Evolutionary conservation across 441 rosid genomes (phyloP).

Genomic region (Adansonia gregorii): DNA sequence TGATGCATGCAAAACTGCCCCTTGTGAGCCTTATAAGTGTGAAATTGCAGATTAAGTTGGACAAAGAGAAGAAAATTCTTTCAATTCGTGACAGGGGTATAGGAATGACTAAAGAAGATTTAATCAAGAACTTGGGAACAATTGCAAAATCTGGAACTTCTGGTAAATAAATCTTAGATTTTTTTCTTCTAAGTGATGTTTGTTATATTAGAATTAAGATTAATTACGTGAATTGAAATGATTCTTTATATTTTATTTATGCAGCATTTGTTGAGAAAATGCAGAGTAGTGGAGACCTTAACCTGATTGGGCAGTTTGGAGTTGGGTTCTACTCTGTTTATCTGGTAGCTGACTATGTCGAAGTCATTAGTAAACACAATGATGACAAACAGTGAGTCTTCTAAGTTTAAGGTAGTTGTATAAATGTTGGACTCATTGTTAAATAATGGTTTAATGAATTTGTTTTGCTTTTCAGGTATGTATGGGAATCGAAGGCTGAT

Average conservation of each 20-base stretch:
- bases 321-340: conserved; percentile 97
- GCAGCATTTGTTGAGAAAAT: conserved; percentile 95
- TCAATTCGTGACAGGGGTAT: background rate
- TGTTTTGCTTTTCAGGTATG: conserved; percentile 53
- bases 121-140: conserved; percentile 12
- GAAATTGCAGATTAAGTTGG: background rate
- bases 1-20: background rate
- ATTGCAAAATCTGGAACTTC: conserved; percentile 16
- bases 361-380: conserved; percentile 92
- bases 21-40: background rate
- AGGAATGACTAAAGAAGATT: conserved; percentile 6
- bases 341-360: conserved; percentile 93
- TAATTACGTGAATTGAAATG: background rate
- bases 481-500: conserved; percentile 81
- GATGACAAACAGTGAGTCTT: conserved; percentile 82
- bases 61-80: conserved; percentile 7
- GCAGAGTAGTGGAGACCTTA: conserved; percentile 91
- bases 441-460: conserved; percentile 21
- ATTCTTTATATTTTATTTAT: conserved; percentile 15
- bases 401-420: background rate
- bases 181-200: background rate
- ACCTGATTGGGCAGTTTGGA: conserved; percentile 97
- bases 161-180: conserved; percentile 3
- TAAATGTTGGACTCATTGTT: background rate
- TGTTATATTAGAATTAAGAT: background rate